These are phyloP conservation scores for Capsicum pubescens DNA, from an alignment of 257 asterid species.

Conservation along the genomic window DNA sequence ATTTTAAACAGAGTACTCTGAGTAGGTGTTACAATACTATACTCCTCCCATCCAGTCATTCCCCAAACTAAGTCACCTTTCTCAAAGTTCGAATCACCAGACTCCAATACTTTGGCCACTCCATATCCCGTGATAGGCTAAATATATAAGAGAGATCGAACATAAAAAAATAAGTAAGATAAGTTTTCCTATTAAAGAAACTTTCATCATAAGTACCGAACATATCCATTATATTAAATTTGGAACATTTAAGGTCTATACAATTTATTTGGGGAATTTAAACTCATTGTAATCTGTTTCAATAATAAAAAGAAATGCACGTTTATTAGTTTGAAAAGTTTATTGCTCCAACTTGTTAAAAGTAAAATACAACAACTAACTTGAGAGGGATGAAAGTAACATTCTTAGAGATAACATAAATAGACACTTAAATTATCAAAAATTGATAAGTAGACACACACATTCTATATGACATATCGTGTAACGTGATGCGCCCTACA, in stretches of 20 bases:
- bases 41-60: conserved; percentile 47
- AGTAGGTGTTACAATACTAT: not conserved
- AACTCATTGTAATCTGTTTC: not conserved
- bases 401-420: too few species aligned
- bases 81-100: conserved; percentile 36
- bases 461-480: too few species aligned
- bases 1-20: conserved; percentile 34
- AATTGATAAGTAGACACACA: too few species aligned
- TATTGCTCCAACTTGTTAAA: too few species aligned
- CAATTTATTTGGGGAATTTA: not conserved
- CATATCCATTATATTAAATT: not conserved
- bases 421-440: too few species aligned
- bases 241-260: not conserved
- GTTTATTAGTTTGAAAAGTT: too few species aligned
- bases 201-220: too few species aligned
- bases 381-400: not conserved
- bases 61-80: conserved; percentile 45
- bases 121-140: conserved; percentile 43
- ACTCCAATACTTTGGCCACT: conserved; percentile 43
- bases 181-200: too few species aligned
- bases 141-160: too few species aligned
- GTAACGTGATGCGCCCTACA: too few species aligned
- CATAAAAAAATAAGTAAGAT: too few species aligned
- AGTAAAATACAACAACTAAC: too few species aligned
- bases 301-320: not conserved